Percentiles rank a stretch among this genome's conserved stretches.
phyloP scores from a whole-genome alignment of 1,284 basidiomycete genomes.

The Puccinia polysora region DNA sequence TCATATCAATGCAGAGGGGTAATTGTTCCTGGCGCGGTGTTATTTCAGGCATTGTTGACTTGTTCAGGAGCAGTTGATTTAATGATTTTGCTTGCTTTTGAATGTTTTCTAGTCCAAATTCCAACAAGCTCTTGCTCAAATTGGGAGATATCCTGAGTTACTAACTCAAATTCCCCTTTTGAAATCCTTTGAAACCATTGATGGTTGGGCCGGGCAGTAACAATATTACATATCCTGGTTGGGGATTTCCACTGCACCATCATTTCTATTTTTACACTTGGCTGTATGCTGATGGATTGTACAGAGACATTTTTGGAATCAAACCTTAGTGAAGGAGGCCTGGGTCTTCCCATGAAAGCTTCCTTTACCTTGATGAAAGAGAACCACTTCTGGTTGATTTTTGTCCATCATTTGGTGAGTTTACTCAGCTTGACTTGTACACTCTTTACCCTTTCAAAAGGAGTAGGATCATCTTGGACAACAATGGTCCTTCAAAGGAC shows the following conservation, averaged over 20 bases:
- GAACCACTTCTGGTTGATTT: slow-evolving; percentile 1
- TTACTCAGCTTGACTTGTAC: neutral
- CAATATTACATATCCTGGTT: too few species aligned
- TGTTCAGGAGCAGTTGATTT: too few species aligned
- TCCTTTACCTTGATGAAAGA: neutral
- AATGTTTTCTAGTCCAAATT: too few species aligned
- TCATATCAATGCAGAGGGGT: too few species aligned
- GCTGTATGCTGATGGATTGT: neutral
- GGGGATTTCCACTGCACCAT: too few species aligned
- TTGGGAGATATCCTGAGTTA: neutral
- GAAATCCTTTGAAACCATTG: neutral
- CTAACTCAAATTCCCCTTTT: neutral
- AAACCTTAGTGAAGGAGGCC: neutral
- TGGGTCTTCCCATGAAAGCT: neutral
- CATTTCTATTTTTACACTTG: neutral
- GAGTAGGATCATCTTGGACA: too few species aligned
- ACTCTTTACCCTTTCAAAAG: neutral
- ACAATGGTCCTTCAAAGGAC: too few species aligned
- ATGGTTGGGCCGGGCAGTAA: neutral
- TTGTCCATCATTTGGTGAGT: slow-evolving; percentile 1
- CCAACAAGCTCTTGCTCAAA: too few species aligned
- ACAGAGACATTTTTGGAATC: neutral
- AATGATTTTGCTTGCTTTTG: too few species aligned
- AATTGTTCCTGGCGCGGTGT: too few species aligned
- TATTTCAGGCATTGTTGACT: too few species aligned